Conservation (phyloP, 805 yeast species). For the Henningerozyma blattae region DNA sequence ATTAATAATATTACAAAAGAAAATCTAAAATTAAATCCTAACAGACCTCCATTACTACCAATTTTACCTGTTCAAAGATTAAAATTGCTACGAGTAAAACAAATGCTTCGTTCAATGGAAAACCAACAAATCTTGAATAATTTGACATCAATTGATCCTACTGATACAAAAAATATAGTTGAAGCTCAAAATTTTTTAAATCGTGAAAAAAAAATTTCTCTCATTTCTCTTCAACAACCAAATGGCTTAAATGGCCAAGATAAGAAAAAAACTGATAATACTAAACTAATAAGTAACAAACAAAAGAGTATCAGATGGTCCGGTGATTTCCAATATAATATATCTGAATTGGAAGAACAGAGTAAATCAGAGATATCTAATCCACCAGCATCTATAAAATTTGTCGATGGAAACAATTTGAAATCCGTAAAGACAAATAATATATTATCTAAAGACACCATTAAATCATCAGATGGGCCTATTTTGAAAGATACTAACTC, state of each 20-base stretch:
- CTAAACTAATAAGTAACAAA: not conserved
- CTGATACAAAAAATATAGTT: not conserved
- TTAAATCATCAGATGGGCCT: not conserved
- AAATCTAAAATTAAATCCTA: not conserved
- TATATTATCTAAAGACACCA: not conserved
- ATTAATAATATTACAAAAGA: too few relatives aligned
- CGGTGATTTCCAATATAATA: slow-evolving; percentile 20
- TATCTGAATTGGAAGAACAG: slow-evolving; percentile 4
- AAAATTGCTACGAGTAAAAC: slow-evolving; percentile 17
- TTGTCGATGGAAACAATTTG: too few relatives aligned
- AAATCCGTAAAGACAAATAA: too few relatives aligned
- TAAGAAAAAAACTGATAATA: not conserved
- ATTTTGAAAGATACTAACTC: not conserved
- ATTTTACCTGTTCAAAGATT: slow-evolving; percentile 22
- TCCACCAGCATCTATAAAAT: not conserved
- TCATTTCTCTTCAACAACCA: too few relatives aligned
- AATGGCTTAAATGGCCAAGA: not conserved
- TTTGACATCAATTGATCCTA: not conserved
- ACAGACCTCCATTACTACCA: slow-evolving; percentile 22
- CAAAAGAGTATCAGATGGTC: slow-evolving; percentile 17
- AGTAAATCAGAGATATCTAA: not conserved
- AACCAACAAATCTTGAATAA: not conserved
- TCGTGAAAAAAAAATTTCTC: too few relatives aligned
- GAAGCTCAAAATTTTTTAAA: too few relatives aligned
- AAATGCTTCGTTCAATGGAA: slow-evolving; percentile 2